A percentile compares a stretch with the other conserved stretches of the same genome.
Conservation (phyloP, 768 basidiomycete species). For the Nidularia pulvinata region DNA sequence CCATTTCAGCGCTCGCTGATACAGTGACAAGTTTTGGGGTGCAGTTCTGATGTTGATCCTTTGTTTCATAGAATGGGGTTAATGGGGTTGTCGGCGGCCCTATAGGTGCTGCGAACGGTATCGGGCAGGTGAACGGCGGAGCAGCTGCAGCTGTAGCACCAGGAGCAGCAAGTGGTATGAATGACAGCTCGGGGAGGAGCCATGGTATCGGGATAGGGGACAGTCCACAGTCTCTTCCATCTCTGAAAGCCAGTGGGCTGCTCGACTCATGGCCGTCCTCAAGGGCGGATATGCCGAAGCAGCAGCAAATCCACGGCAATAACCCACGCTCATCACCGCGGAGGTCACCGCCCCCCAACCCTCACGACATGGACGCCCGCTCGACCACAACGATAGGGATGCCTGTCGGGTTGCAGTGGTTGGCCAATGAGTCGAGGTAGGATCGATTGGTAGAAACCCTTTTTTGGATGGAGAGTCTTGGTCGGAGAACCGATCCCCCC, state of each 20-base stretch:
- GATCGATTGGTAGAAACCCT: neutral
- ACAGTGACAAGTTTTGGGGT: neutral
- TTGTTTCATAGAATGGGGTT: slow-evolving; percentile 1
- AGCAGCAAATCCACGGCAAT: slow-evolving; percentile 10
- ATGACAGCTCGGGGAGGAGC: neutral
- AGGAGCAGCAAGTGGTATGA: neutral
- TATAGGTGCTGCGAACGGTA: neutral
- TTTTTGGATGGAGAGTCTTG: neutral
- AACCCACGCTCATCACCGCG: slow-evolving; percentile 23
- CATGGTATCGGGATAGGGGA: neutral
- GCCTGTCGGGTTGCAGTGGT: slow-evolving; percentile 72
- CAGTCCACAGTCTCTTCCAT: slow-evolving; percentile 55
- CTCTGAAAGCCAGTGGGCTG: slow-evolving; percentile 73
- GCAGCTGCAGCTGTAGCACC: neutral
- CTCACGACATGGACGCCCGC: slow-evolving; percentile 17
- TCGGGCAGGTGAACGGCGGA: neutral
- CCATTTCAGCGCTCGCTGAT: neutral
- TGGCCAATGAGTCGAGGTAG: slow-evolving; percentile 61
- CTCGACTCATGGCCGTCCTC: slow-evolving; percentile 53
- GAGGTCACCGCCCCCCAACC: slow-evolving; percentile 16
- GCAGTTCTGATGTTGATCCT: neutral
- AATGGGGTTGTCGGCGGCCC: neutral
- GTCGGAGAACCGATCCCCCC: slow-evolving; percentile 4
- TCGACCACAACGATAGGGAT: slow-evolving; percentile 34
- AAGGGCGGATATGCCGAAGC: slow-evolving; percentile 14